Conservation (phyloP, 352 stramenopile genomes). For the Globisporangium solare region DNA sequence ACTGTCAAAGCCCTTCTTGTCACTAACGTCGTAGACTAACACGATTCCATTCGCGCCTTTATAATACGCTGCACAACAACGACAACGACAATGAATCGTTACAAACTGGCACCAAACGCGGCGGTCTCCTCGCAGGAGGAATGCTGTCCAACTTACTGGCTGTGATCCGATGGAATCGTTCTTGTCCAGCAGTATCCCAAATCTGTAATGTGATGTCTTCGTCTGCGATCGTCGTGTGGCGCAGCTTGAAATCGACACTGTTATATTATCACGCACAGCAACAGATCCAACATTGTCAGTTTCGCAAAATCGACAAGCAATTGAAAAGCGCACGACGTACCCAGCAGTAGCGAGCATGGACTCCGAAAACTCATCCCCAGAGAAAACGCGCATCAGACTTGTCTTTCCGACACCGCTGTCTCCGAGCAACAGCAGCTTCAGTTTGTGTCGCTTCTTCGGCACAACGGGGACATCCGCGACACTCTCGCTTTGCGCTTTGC, state of each 20-base stretch:
- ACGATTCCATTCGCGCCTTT: conserved; percentile 92
- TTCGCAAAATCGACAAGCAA: conserved; percentile 1
- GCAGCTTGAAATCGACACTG: conserved; percentile 92
- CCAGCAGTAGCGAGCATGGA: conserved; percentile 89
- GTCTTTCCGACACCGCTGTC: conserved; percentile 92
- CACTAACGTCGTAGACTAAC: conserved; percentile 91
- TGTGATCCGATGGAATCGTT: conserved; percentile 93
- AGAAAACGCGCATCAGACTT: conserved; percentile 92
- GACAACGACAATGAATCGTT: conserved; percentile 6
- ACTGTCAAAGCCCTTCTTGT: conserved; percentile 91
- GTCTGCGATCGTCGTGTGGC: conserved; percentile 77
- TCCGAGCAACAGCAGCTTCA: conserved; percentile 90
- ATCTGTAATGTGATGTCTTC: conserved; percentile 91
- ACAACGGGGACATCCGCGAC: conserved; percentile 19
- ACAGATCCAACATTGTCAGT: neutral
- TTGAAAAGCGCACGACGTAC: conserved; percentile 36
- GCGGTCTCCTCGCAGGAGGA: neutral
- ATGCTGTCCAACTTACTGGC: conserved; percentile 60
- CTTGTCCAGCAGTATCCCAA: conserved; percentile 93
- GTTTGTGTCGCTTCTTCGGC: conserved; percentile 75
- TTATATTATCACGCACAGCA: conserved; percentile 4
- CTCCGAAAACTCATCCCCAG: conserved; percentile 88
- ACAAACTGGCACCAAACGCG: neutral
- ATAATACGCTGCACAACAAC: conserved; percentile 82
- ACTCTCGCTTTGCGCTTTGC: conserved; percentile 17